Evolutionary conservation across 768 basidiomycete species (phyloP), one percentile per base, ranked within the genome.

Genomic region (Daedaleopsis sinensis): DNA sequence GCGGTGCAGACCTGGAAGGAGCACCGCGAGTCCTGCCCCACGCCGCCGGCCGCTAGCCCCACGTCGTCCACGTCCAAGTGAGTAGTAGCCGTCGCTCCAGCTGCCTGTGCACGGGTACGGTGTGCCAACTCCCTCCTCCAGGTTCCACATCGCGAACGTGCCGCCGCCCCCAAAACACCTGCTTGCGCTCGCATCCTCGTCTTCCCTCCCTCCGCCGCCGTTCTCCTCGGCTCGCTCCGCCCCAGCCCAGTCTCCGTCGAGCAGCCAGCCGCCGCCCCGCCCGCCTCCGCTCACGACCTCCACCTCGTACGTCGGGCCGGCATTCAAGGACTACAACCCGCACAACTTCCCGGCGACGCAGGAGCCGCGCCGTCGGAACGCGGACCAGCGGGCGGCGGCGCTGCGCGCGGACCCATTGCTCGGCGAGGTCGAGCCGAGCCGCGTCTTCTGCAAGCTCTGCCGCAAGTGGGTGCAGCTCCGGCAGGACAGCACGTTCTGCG

Each of bases 391-490:
- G 35, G 89, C 87, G 0, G 88, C 88, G 11, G 84, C 84, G 1
- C 79, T 93, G 38, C 80, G 86, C 7, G 82, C 85, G 1, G 91
- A 93, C 72, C 68, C 75, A 0, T 78, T 90, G 8, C 82, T 91
- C 55, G 82, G 80, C 19, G 80, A 84, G 57, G 91, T 93, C 37
- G 90, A 92, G 67, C 86, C 89, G 0, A 71, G 71, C 57, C 71
- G 74, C 15, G 89, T 92, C 0, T 90, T 91, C 65, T 93, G 91
- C 69, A 78, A 79, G 3, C 72, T 92, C 1, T 93, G 91, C 70
- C 79, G 82, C 68, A 91, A 92, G 73, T 93, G 91, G 91, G 89
- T 93, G 1, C 91, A 92, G 72, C 79, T 93, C 19, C 73, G 91
- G 44, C 90, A 91, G 70, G 90, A 93, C 66, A 86, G 84, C 61